Conservation (phyloP, 306 rosid species). For the Carpinus fangiana region DNA sequence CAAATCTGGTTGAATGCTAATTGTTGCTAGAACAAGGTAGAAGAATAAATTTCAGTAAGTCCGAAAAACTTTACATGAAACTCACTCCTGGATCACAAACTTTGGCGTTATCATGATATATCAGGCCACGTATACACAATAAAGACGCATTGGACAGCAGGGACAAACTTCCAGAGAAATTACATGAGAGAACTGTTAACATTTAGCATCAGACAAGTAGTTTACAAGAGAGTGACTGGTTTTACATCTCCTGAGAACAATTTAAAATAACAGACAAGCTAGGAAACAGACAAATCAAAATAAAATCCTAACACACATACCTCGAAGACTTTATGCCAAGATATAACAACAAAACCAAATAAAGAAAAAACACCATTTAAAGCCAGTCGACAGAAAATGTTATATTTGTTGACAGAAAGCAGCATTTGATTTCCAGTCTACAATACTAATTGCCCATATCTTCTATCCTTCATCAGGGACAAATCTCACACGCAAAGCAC, state of each 20-base stretch:
- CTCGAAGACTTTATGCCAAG: not conserved
- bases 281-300: not conserved
- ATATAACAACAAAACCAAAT: not conserved
- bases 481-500: not conserved
- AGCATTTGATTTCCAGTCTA: not conserved
- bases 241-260: not conserved
- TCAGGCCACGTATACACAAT: not conserved
- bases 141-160: not conserved
- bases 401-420: not conserved
- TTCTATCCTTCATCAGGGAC: not conserved
- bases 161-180: not conserved
- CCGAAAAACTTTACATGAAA: not conserved
- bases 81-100: not conserved
- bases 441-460: constrained; percentile 2
- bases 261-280: not conserved
- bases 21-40: not conserved
- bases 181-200: not conserved
- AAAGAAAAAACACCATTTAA: not conserved
- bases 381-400: not conserved
- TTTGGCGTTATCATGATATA: not conserved
- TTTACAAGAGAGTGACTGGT: not conserved
- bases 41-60: not conserved
- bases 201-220: not conserved
- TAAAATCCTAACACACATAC: not conserved
- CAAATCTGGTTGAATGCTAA: constrained; percentile 9